These are phyloP conservation scores for Verticillium nubilum DNA, from an alignment of 2,329 filamentous ascomycete species.

Conservation along the genomic window DNA sequence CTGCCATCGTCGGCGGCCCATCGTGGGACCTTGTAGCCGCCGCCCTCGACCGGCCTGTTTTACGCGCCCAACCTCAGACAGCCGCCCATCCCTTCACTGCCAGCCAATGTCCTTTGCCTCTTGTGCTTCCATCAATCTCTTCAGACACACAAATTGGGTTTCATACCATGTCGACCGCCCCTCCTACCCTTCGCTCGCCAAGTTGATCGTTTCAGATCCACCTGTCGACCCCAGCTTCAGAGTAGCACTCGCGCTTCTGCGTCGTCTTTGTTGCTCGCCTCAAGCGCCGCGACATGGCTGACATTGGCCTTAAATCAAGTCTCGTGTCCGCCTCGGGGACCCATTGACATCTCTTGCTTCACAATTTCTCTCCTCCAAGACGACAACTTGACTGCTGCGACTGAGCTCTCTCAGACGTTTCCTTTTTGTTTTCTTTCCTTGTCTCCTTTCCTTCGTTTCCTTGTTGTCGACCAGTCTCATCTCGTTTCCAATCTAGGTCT, in stretches of 20 bases:
- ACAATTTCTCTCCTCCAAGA: slow-evolving; percentile 12
- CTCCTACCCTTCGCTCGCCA: slow-evolving; percentile 18
- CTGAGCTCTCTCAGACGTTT: slow-evolving; percentile 13
- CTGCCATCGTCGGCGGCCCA: background rate
- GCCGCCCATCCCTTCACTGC: slow-evolving; percentile 34
- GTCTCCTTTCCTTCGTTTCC: slow-evolving; percentile 21
- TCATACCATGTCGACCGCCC: slow-evolving; percentile 34
- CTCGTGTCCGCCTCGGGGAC: slow-evolving; percentile 10
- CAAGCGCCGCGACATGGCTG: slow-evolving; percentile 3
- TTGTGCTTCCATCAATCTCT: slow-evolving; percentile 32
- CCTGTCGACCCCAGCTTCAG: slow-evolving; percentile 11
- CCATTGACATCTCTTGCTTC: slow-evolving; percentile 4
- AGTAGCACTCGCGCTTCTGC: slow-evolving; percentile 15
- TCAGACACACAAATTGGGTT: slow-evolving; percentile 46
- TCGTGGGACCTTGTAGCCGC: slow-evolving; percentile 11
- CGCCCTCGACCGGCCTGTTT: slow-evolving; percentile 18
- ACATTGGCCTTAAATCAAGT: slow-evolving; percentile 12
- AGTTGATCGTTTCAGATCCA: slow-evolving; percentile 14
- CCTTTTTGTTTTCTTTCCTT: slow-evolving; percentile 17
- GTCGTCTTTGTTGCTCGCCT: slow-evolving; percentile 10
- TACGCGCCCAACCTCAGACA: slow-evolving; percentile 45
- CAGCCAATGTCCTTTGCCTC: slow-evolving; percentile 47
- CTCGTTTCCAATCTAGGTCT: background rate
- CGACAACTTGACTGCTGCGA: slow-evolving; percentile 12
- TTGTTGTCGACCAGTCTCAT: too few relatives aligned